phyloP scores from a whole-genome alignment of 2,329 filamentous ascomycete genomes.

The Alternaria brassicicola region DNA sequence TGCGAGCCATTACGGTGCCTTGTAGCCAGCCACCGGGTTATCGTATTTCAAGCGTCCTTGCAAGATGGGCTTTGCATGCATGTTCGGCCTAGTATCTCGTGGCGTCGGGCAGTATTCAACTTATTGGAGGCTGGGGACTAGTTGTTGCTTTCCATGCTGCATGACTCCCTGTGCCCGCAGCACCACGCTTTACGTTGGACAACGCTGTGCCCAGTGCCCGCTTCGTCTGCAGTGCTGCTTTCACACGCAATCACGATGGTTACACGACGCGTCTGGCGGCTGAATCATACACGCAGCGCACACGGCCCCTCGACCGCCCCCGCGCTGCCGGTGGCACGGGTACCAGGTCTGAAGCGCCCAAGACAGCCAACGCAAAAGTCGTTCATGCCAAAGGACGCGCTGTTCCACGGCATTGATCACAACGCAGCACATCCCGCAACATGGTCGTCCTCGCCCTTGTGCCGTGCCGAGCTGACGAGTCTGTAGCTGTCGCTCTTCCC shows the following conservation, averaged over 20 bases:
- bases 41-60: not conserved
- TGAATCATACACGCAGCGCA: slow-evolving; percentile 6
- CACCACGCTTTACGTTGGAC: not conserved
- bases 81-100: not conserved
- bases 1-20: not conserved
- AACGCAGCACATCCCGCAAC: not conserved
- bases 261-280: slow-evolving; percentile 15
- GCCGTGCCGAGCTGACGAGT: not conserved
- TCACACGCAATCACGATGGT: slow-evolving; percentile 13
- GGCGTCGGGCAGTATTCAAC: not conserved
- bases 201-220: not conserved
- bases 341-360: slow-evolving; percentile 3
- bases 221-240: not conserved
- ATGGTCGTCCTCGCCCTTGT: slow-evolving; percentile 2
- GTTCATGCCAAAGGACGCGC: slow-evolving; percentile 27
- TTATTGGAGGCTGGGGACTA: not conserved
- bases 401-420: not conserved
- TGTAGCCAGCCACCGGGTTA: not conserved
- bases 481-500: not conserved
- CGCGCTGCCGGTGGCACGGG: slow-evolving; percentile 1
- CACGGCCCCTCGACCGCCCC: slow-evolving; percentile 2
- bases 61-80: not conserved
- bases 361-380: slow-evolving; percentile 18
- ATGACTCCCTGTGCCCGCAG: not conserved
- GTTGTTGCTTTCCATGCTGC: not conserved